Conservation (phyloP, 805 yeast genomes). For the Brettanomyces sp. region DNA sequence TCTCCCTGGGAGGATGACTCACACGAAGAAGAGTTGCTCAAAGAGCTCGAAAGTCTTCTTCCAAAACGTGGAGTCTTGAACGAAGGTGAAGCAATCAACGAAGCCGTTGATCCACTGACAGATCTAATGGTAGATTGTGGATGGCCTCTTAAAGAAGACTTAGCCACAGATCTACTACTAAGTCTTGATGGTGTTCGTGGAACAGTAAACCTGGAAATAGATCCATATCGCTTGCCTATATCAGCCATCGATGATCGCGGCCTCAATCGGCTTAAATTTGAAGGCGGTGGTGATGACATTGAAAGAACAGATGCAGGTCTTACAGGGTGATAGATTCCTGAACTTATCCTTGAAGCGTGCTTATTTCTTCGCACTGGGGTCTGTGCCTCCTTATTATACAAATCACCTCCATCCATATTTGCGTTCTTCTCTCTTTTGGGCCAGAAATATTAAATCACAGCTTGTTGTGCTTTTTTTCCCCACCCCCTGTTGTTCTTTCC, state of each 20-base stretch:
- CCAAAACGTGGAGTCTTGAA: neutral
- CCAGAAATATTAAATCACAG: no score
- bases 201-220: neutral
- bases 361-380: no score
- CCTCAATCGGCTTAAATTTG: neutral
- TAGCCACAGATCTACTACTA: conserved; percentile 8
- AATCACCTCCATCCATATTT: no score
- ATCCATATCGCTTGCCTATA: conserved; percentile 5
- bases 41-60: conserved; percentile 14
- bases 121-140: no score
- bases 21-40: conserved; percentile 5
- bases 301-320: conserved; percentile 1
- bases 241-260: neutral
- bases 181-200: neutral
- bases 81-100: no score
- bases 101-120: no score
- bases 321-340: neutral
- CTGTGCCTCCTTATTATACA: no score
- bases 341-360: no score
- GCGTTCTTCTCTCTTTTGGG: no score
- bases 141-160: conserved; percentile 4
- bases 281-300: neutral
- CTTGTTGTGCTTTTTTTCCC: no score
- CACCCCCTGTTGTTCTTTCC: no score
- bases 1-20: neutral